These are phyloP conservation scores for Alopecurus myosuroides DNA, from an alignment of 176 grass and related monocot genomes.

Conservation along the genomic window DNA sequence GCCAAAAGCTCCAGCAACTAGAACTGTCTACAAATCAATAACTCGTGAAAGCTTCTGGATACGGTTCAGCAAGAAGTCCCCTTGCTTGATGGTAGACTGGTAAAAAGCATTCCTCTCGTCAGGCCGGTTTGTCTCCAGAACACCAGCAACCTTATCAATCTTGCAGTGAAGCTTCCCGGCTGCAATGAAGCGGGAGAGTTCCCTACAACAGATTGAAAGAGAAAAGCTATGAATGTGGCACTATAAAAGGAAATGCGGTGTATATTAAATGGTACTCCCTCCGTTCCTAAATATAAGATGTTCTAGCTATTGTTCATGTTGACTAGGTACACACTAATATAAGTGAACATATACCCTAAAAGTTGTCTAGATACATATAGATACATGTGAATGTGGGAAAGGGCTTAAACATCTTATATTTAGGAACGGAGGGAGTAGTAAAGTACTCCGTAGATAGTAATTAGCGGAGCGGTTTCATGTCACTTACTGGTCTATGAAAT, in stretches of 20 bases:
- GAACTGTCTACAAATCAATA: slow-evolving; percentile 69
- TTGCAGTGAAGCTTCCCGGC: slow-evolving; percentile 98
- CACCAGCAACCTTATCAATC: slow-evolving; percentile 88
- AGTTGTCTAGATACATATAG: no score
- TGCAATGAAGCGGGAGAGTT: slow-evolving; percentile 90
- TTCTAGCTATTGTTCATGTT: no score
- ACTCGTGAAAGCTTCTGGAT: slow-evolving; percentile 95
- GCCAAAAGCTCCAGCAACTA: not conserved
- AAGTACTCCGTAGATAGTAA: not conserved
- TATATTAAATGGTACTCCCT: not conserved
- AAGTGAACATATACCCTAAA: no score
- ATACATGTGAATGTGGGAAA: no score
- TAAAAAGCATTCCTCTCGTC: slow-evolving; percentile 95
- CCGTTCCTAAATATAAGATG: no score
- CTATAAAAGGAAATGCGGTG: not conserved
- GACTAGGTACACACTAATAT: no score
- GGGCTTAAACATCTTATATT: no score
- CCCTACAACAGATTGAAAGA: slow-evolving; percentile 29
- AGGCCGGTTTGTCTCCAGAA: slow-evolving; percentile 90
- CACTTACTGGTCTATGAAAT: slow-evolving; percentile 97
- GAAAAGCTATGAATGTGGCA: not conserved
- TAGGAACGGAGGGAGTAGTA: no score
- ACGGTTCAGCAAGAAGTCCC: slow-evolving; percentile 89
- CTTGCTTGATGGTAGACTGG: slow-evolving; percentile 94
- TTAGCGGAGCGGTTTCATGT: not conserved